Evolutionary conservation across 345 rosid genomes (phyloP), one percentile per base, ranked within the genome.

Genomic region (Geranium rotundifolium): DNA sequence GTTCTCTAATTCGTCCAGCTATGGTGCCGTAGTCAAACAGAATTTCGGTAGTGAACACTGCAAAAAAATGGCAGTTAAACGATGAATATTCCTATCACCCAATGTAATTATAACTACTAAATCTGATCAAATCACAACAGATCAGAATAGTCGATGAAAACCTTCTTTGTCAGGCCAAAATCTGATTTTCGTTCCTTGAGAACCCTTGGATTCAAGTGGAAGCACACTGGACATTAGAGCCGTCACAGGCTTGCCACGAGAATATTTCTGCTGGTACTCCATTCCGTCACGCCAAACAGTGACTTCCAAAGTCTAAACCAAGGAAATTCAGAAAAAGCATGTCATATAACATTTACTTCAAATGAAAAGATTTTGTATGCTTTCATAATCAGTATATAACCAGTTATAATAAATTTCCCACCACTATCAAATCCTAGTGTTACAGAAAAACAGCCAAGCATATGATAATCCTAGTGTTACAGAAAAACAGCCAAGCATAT

Each of bases 81-180:
- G 59, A 50, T 57, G 30, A 29, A 72, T 60, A 71, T 12, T 61
- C 54, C 27, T 39, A 70, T 29, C 60, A 57, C 60, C 29, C 60
- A 10, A 57, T 29, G 52, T 46, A 46, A 46, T 23, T 23, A 23
- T 46, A 9, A 46, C 14, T 46, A 46, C 3, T 14, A 12, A 46
- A 10, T 7, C 3, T 10, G 3, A 46, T 34, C 41, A 46, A 46
- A 46, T 46, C 52, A 46, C 52, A 46, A 46, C 15, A 46, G 14
- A 46, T 9, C 14, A 46, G 16, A 46, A 46, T 10, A 46, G 52
- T 46, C 27, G 16, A 14, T 23, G 27, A 23, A 14, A 46, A 95
- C 99, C 95, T 84, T 88, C 82, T 75, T 81, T 79, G 83, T 95
- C 99, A 58, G 99, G 99, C 97, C 99, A 90, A 81, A 95, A 95